Base-by-base conservation (phyloP, 352 stramenopile genomes). In the Pythium myriotylum region DNA sequence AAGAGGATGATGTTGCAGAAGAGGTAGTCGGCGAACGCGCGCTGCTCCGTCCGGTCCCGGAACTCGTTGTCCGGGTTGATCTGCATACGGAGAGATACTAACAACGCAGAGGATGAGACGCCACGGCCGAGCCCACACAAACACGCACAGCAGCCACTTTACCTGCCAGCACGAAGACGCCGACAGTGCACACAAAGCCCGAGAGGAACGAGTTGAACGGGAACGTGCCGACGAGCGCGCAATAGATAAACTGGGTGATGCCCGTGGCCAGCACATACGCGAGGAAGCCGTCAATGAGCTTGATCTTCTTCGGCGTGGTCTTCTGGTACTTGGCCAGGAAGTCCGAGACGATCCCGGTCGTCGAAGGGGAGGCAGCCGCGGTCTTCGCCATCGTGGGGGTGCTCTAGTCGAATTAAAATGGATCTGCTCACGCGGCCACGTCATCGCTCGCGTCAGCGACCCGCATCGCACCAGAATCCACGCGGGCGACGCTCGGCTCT, bases 1-100 rank as follows among this genome's bases (percentile, higher is more conserved):
- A 97, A 97, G 52, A 97, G 82, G 33, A 97, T 89, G 68, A 96
- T 83, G 81, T 95, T 96, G 86, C 89, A 97, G 61, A 96, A 94
- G 45, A 96, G 76, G 67, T 96, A 97, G 72, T 97, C 89, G 19
- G 86, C 88, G 68, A 96, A 97, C 24, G 88, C 88, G 60, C 86
- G 86, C 72, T 94, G 82, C 65, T 92, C 79, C 41, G 79, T 93
- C 60, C 86, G 84, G 67, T 91, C 85, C 39, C 73, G 76, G 61
- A 91, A 90, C 68, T 87, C 76, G 70, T 95, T 95, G 23, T 88
- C 79, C 20, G 88, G 82, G 64, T 93, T 92, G 62, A 97, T 89
- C 75, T 97, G 87, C 87, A 97, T 96, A 46, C 89, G 65, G 46
- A 97, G 76, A 52, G 89, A 95, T 46, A 97, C 89, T 96, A 59